These are phyloP conservation scores for Recurvomyces mirabilis DNA, from an alignment of 495 filamentous ascomycete genomes.

Conservation along the genomic window DNA sequence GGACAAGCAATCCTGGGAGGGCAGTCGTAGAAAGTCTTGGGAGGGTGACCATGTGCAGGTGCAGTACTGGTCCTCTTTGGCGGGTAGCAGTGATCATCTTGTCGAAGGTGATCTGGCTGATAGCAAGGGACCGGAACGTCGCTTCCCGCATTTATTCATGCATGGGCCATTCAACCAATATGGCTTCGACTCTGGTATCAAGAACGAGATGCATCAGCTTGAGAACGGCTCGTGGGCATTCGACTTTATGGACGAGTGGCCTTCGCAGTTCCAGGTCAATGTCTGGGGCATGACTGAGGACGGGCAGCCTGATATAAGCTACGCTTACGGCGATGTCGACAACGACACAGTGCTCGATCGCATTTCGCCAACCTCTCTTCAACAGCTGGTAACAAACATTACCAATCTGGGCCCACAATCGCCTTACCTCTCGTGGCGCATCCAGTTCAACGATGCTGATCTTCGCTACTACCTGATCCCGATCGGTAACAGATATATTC, in stretches of 20 bases:
- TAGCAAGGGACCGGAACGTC: slow-evolving; percentile 31
- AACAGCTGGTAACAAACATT: slow-evolving; percentile 47
- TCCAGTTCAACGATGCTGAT: slow-evolving; percentile 46
- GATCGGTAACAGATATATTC: slow-evolving; percentile 42
- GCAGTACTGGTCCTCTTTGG: slow-evolving; percentile 55
- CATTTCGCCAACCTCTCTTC: slow-evolving; percentile 50
- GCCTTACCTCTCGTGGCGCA: slow-evolving; percentile 46
- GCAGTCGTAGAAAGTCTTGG: slow-evolving; percentile 53
- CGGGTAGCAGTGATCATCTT: slow-evolving; percentile 53
- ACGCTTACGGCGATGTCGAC: slow-evolving; percentile 51
- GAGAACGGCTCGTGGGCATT: slow-evolving; percentile 47
- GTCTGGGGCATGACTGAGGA: slow-evolving; percentile 59
- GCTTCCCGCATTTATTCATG: slow-evolving; percentile 54
- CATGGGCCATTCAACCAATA: slow-evolving; percentile 58
- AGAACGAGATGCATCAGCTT: slow-evolving; percentile 44
- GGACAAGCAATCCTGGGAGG: slow-evolving; percentile 43
- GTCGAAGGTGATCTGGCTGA: slow-evolving; percentile 50
- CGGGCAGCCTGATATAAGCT: slow-evolving; percentile 50
- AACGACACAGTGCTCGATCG: slow-evolving; percentile 51
- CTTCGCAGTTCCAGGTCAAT: slow-evolving; percentile 52
- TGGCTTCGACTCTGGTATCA: slow-evolving; percentile 54
- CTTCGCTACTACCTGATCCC: slow-evolving; percentile 44
- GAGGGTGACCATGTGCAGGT: slow-evolving; percentile 53
- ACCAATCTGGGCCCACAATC: slow-evolving; percentile 41
- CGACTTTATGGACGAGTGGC: slow-evolving; percentile 56